phyloP scores from a whole-genome alignment of 805 yeast genomes.

The Candida incommunis region DNA sequence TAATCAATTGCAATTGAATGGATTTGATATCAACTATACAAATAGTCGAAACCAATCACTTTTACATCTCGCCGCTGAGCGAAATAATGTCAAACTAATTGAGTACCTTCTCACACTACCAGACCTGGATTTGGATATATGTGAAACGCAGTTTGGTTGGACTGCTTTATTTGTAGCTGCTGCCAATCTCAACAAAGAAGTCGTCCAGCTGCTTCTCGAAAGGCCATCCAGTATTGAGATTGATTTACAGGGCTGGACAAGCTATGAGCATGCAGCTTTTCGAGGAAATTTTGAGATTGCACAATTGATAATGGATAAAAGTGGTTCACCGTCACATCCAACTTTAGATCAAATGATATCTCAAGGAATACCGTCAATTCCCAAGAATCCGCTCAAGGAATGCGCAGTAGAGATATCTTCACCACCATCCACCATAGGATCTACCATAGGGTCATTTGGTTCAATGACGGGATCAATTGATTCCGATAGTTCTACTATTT shows the following conservation, averaged over 20 bases:
- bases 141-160: slow-evolving; percentile 69
- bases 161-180: slow-evolving; percentile 75
- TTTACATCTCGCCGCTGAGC: slow-evolving; percentile 52
- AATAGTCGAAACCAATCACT: slow-evolving; percentile 48
- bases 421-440: too few species aligned
- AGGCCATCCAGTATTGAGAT: slow-evolving; percentile 32
- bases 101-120: slow-evolving; percentile 33
- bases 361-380: background rate
- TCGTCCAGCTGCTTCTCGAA: slow-evolving; percentile 36
- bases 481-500: background rate
- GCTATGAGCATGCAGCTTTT: slow-evolving; percentile 75
- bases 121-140: slow-evolving; percentile 53
- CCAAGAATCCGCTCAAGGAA: background rate
- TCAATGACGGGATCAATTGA: background rate
- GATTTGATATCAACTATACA: slow-evolving; percentile 44
- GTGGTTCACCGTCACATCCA: background rate
- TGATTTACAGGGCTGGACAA: slow-evolving; percentile 80
- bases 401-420: too few species aligned
- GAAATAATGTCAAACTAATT: slow-evolving; percentile 37
- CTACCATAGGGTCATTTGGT: too few species aligned
- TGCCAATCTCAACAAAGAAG: slow-evolving; percentile 48
- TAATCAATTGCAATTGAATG: slow-evolving; percentile 32
- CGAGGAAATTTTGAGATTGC: slow-evolving; percentile 66
- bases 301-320: slow-evolving; percentile 25
- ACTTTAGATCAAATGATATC: background rate